Evolutionary conservation across 352 stramenopile genomes (phyloP), one percentile per base, ranked within the genome.

Genomic region (Globisporangium echinulatum): DNA sequence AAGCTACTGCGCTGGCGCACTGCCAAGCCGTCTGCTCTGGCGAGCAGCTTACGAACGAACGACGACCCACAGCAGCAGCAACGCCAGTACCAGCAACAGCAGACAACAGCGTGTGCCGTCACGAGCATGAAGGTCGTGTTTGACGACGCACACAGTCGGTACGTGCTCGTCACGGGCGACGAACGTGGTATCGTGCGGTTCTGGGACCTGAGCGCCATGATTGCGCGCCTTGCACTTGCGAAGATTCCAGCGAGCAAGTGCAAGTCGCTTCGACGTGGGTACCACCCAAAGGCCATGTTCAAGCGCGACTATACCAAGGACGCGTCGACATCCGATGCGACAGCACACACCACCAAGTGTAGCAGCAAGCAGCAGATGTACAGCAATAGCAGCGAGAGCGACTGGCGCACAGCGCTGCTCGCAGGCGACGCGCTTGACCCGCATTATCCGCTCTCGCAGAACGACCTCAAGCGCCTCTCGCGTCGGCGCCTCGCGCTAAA

Each of bases 221-320:
- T 86, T 43, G 58, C 61, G n/a, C 71, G 76, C 14, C 58, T 88
- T 0, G 58, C 70, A 3, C 48, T 91, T 5, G 69, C 72, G 2
- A 82, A 84, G 49, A 88, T 89, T 51, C 75, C 79, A 0, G 74
- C 87, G 49, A 72, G 74, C 11, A 82, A 82, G 36, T 81, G 77
- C 56, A 88, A 87, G 49, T 79, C 79, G 46, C 54, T 85, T 11
- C 63, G 76, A 0, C 75, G 77, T 10, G 79, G 82, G 3, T 89
- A 89, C 52, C 77, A 91, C 37, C 75, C 77, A 0, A 78, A 77
- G 17, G 69, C 72, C 1, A 85, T 75, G 65, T 89, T 91, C 61
- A 61, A 68, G 37, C 77, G 79, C 7, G 75, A 87, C 38, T 86
- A 55, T 33, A n/a, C 67, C 7, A 83, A 83, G 49, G 77, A 91